Evolutionary conservation across 2,329 filamentous ascomycete genomes (phyloP).

Genomic region (Dactylellina drechsleri): DNA sequence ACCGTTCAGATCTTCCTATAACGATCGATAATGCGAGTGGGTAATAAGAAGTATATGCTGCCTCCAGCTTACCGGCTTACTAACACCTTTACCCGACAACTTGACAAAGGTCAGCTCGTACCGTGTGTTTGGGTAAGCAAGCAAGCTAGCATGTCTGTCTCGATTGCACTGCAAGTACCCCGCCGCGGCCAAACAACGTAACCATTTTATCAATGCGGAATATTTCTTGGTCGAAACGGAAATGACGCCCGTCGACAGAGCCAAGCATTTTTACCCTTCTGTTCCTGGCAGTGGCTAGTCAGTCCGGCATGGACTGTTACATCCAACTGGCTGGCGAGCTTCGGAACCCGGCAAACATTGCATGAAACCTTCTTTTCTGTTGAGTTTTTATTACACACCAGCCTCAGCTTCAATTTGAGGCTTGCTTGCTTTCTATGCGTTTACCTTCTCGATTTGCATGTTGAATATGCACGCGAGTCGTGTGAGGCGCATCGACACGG

Average conservation of each 20-base stretch:
- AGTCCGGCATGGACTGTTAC: constrained; percentile 5
- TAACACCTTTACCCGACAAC: constrained; percentile 4
- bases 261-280: constrained; percentile 14
- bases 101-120: not conserved
- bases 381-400: not conserved
- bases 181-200: constrained; percentile 43
- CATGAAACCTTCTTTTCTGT: constrained; percentile 6
- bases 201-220: constrained; percentile 2
- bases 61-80: not conserved
- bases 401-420: too few relatives aligned
- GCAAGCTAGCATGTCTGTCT: not conserved
- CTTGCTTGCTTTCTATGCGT: not conserved
- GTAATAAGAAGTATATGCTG: not conserved
- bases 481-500: constrained; percentile 1
- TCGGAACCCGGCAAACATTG: constrained; percentile 46
- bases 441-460: not conserved
- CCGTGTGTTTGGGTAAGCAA: constrained; percentile 14
- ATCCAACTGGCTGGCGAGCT: constrained; percentile 13
- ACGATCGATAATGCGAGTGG: not conserved
- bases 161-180: not conserved
- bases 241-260: constrained; percentile 25
- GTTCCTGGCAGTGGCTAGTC: not conserved
- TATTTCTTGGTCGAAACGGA: not conserved
- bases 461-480: not conserved
- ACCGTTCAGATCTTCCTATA: not conserved